Evolutionary conservation across 129 eudicot species (phyloP).

Genomic region (Calendula officinalis): DNA sequence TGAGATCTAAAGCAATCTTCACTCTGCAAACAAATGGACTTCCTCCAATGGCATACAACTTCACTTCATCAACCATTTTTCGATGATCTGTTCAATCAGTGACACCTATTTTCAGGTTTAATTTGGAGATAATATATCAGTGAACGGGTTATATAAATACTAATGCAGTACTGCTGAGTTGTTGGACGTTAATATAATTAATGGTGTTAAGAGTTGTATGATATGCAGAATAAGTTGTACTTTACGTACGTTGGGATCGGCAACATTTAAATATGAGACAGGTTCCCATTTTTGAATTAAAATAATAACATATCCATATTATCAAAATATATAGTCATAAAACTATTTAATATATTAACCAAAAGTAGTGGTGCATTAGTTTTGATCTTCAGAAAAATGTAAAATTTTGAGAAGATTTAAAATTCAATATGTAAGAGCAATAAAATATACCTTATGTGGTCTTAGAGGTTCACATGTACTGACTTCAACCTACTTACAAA

Average conservation of each 20-base stretch:
- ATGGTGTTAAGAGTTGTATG: background rate
- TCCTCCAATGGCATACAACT: slow-evolving; percentile 21
- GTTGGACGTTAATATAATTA: background rate
- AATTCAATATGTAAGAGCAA: too few relatives aligned
- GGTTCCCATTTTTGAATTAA: too few relatives aligned
- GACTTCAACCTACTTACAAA: too few relatives aligned
- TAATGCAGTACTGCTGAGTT: background rate
- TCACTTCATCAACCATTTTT: slow-evolving; percentile 34
- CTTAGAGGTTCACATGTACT: too few relatives aligned
- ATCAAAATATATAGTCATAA: too few relatives aligned
- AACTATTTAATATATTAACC: too few relatives aligned
- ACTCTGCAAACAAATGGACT: slow-evolving; percentile 37
- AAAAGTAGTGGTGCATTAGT: too few relatives aligned
- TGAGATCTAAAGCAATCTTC: slow-evolving; percentile 32
- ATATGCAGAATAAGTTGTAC: background rate
- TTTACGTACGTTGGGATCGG: background rate
- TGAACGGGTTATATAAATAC: background rate
- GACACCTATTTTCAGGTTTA: background rate
- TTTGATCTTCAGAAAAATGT: too few relatives aligned
- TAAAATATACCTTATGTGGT: too few relatives aligned
- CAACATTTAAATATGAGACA: background rate
- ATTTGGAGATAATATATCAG: background rate
- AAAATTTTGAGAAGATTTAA: too few relatives aligned
- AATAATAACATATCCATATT: too few relatives aligned
- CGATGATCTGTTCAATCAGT: background rate